Evolutionary conservation across 1,284 basidiomycete species (phyloP).

Genomic region (Ceratobasidium papillatum): DNA sequence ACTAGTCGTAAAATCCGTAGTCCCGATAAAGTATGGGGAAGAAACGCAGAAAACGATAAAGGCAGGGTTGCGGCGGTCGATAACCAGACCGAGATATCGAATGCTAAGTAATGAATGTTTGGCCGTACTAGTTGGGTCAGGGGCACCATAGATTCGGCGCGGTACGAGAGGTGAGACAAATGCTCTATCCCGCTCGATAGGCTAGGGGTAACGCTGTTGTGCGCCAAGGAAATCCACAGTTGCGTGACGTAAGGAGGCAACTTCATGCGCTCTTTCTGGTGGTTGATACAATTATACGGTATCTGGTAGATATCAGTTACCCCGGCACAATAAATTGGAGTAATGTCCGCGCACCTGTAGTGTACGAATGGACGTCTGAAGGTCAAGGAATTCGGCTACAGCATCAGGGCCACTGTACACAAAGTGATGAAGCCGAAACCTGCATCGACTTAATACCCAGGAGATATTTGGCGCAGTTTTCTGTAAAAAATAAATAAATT

Average conservation of each 20-base stretch:
- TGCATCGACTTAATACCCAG: conserved; percentile 2
- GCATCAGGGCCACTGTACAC: conserved; percentile 11
- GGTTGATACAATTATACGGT: background rate
- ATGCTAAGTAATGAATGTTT: conserved; percentile 24
- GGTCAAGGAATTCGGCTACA: conserved; percentile 20
- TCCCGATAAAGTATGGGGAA: background rate
- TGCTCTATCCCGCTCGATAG: background rate
- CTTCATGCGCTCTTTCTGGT: background rate
- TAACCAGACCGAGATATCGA: conserved; percentile 22
- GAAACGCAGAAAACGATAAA: background rate
- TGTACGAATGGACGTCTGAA: conserved; percentile 32
- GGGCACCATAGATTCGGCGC: background rate
- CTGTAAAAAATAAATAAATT: too few relatives aligned
- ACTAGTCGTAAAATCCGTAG: conserved; percentile 30
- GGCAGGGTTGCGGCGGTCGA: background rate
- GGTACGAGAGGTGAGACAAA: conserved; percentile 19
- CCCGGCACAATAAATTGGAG: background rate
- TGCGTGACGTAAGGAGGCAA: conserved; percentile 28
- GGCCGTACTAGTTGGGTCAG: conserved; percentile 4
- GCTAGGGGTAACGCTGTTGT: background rate
- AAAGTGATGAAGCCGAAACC: conserved; percentile 36
- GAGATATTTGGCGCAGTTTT: background rate
- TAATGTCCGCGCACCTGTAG: conserved; percentile 5
- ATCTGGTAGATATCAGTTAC: background rate
- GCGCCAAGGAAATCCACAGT: conserved; percentile 7